Base-by-base conservation (phyloP, 169 alveolate species). In the Toxoplasma gondii region DNA sequence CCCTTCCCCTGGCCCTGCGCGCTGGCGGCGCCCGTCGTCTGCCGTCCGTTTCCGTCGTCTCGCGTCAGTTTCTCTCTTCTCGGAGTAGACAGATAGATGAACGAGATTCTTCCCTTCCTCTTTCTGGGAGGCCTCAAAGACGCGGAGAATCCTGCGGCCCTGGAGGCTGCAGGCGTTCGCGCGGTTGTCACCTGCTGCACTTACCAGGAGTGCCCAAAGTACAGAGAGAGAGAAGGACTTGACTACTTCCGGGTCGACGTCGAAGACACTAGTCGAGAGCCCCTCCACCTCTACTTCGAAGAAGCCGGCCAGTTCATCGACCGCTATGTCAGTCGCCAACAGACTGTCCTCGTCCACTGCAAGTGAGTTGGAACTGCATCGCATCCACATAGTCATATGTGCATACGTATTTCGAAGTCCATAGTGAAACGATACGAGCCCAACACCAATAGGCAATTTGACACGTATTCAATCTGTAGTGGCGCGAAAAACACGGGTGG, bases 271-370 rank as follows among this genome's bases (percentile, higher is more conserved):
- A 95, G 96, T 45, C 74, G 96, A 44, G 97, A 96, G 88, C 95
- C 93, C 43, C 94, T 96, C 69, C 96, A 95, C 36, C 88, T 95
- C 80, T 94, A 92, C 86, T 96, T 96, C 91, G 87, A 92, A 36
- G 95, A 94, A 64, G 96, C 97, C 39, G 86, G 91, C 67, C 94
- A 94, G 87, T 96, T 94, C 91, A 94, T 96, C 70, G 96, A 96
- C 80, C 90, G 94, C 41, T 70, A 69, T 58, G 67, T 96, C 83
- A 19, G 88, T 38, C 41, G 88, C n/a, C 86, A 93, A 34, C 92
- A 96, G 84, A 74, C 96, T 1, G 97, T 96, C 64, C 94, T 96
- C 88, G 94, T 96, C 88, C 95, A 91, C 87, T 96, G 97, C 96
- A 83, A 94, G 97, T 95, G 91, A 69, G 70, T 80, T 64, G n/a